Evolutionary conservation across 495 filamentous ascomycete species (phyloP).

Genomic region (Thozetella sp.): DNA sequence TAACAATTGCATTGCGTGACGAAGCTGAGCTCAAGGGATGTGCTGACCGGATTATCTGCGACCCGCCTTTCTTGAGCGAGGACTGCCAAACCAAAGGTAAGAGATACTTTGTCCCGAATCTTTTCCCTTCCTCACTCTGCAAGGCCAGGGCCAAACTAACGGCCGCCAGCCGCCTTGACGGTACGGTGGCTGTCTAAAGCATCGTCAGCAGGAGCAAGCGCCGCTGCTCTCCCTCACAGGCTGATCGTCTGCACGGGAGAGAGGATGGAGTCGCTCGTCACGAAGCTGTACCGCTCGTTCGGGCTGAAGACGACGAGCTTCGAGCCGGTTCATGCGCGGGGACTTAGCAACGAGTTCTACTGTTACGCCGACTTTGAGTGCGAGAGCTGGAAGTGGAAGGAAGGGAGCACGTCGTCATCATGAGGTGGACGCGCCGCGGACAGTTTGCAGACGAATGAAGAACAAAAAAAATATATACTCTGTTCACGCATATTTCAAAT

Average conservation of each 20-base stretch:
- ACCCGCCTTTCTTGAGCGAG: constrained; percentile 77
- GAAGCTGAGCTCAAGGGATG: constrained; percentile 60
- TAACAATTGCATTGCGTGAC: no score
- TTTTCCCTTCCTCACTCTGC: constrained; percentile 2
- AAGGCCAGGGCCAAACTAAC: background rate
- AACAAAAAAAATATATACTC: background rate
- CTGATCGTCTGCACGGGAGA: constrained; percentile 77
- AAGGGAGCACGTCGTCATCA: background rate
- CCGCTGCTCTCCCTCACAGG: constrained; percentile 4
- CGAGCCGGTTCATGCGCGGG: constrained; percentile 65
- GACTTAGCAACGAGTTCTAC: constrained; percentile 75
- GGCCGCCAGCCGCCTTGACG: constrained; percentile 63
- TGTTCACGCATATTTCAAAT: background rate
- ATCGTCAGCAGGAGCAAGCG: background rate
- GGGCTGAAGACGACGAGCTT: constrained; percentile 58
- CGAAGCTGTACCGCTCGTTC: constrained; percentile 49
- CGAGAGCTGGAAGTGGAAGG: constrained; percentile 50
- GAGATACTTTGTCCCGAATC: constrained; percentile 4
- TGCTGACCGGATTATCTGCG: constrained; percentile 68
- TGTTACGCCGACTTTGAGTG: constrained; percentile 78
- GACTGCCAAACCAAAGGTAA: constrained; percentile 81
- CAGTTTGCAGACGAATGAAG: background rate
- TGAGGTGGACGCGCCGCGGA: background rate
- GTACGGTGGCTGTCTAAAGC: constrained; percentile 66
- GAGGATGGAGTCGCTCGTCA: constrained; percentile 57